Conservation (phyloP, 306 rosid species). For the Parietaria judaica region DNA sequence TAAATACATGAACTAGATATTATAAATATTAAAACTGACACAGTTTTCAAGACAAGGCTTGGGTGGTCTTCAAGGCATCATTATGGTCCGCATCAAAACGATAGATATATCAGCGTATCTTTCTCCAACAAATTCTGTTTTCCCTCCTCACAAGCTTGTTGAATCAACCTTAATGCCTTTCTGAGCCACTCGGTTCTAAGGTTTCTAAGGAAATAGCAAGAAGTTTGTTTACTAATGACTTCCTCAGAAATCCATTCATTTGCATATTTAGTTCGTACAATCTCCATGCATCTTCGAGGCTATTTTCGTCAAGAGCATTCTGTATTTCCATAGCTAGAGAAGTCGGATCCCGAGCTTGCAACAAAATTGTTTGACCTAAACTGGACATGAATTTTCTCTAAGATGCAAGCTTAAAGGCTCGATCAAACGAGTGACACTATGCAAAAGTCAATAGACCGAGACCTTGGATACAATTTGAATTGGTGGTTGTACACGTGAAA, state of each 20-base stretch:
- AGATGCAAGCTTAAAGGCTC: conserved; percentile 12
- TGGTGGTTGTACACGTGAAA: conserved; percentile 12
- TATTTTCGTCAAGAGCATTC: conserved; percentile 38
- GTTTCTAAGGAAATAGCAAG: conserved; percentile 48
- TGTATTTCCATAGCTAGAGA: conserved; percentile 51
- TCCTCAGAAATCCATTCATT: conserved; percentile 79
- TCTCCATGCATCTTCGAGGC: conserved; percentile 59
- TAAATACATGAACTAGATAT: no score
- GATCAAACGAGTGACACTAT: conserved; percentile 18
- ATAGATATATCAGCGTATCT: conserved; percentile 61
- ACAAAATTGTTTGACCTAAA: conserved; percentile 44
- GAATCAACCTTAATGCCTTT: conserved; percentile 69
- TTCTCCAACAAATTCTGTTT: conserved; percentile 60
- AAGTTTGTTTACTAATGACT: conserved; percentile 49
- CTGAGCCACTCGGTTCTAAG: conserved; percentile 48
- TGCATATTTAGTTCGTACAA: conserved; percentile 66
- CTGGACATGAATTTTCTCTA: conserved; percentile 29
- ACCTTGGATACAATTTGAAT: conserved; percentile 13
- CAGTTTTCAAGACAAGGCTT: no score
- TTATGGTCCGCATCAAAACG: no score
- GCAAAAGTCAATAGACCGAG: conserved; percentile 26
- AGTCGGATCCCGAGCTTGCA: conserved; percentile 73
- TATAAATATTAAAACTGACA: no score
- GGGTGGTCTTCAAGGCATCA: no score
- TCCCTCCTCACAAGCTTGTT: conserved; percentile 44